Conservation (phyloP, 768 basidiomycete species). For the Boletus subcaerulescens region DNA sequence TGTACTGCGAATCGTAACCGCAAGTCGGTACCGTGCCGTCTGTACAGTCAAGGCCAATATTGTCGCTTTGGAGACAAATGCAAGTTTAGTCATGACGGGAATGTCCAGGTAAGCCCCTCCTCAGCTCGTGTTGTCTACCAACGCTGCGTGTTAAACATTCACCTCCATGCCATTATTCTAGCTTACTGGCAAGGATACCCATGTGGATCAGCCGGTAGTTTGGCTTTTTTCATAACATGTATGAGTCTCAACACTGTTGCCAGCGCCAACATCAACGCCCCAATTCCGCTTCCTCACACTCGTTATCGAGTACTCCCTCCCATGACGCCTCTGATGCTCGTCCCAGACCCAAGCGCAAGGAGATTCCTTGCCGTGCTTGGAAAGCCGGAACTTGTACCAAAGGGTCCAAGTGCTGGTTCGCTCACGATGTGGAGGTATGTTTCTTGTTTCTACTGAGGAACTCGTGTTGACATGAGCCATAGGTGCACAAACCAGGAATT, state of each 20-base stretch:
- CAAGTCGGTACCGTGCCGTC: slow-evolving; percentile 19
- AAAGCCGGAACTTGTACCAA: slow-evolving; percentile 37
- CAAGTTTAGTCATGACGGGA: slow-evolving; percentile 20
- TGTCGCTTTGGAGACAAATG: slow-evolving; percentile 30
- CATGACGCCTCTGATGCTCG: slow-evolving; percentile 12
- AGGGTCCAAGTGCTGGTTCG: slow-evolving; percentile 35
- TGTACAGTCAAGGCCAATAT: slow-evolving; percentile 16
- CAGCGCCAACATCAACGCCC: too few relatives aligned
- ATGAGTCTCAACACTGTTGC: too few relatives aligned
- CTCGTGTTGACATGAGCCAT: background rate
- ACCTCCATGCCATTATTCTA: background rate
- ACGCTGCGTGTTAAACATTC: background rate
- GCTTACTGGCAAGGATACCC: background rate
- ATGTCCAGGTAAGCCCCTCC: slow-evolving; percentile 1
- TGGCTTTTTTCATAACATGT: too few relatives aligned
- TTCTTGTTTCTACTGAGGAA: background rate
- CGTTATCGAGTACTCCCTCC: background rate
- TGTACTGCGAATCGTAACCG: background rate
- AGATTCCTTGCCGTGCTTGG: slow-evolving; percentile 31
- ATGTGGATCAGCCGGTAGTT: background rate
- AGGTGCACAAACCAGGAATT: slow-evolving; percentile 9
- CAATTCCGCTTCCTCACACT: background rate
- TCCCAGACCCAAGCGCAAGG: slow-evolving; percentile 22
- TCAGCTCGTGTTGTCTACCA: background rate
- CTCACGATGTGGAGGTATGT: slow-evolving; percentile 35